Evolutionary conservation across 805 yeast species (phyloP), one percentile per base, ranked within the genome.

Genomic region (Wickerhamia fluorescens): DNA sequence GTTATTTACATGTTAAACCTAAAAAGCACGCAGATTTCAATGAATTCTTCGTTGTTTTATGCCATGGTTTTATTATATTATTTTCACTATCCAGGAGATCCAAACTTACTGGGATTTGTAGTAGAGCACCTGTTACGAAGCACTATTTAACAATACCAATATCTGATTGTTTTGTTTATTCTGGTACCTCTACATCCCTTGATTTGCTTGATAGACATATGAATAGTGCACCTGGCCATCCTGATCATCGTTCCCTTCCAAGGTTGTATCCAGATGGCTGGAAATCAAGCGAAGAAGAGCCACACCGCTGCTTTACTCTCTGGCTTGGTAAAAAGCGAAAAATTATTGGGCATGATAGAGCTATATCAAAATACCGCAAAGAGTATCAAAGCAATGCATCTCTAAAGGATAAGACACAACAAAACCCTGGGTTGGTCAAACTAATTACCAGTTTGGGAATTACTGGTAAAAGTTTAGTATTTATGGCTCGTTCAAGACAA

Each of bases 241-340:
- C 82, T 0, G 83, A 79, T 0, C 66, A 62, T 4, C 66, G 68
- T 27, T 56, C 77, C 0, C 47, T 81, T 17, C 95, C 96, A 0
- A 59, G 94, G 20, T 60, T 80, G 0, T 87, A 82, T 46, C 56
- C 68, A 2, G 94, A 87, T 53, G 96, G 96, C 0, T 81, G 94
- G 86, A 71, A 66, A 38, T 79, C 94, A 2, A 62, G 74, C 6
- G 97, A 89, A 44, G 82, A 78, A 27, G 92, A 84, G 40, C 42
- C 66, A n/a, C 56, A 73, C 16, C 61, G 95, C 28, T 75, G 92
- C 38, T 87, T 89, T 44, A 83, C 92, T 0, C 42, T 89, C 3
- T 87, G 96, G 95, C 73, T 78, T 53, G 89, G 87, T 0, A 66
- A 68, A 5, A 81, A 78, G 40, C 56, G 78, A 32, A 53, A 64